Base-by-base conservation (phyloP, 2,329 filamentous ascomycete genomes). In the Ploettnerulaceae sp. region DNA sequence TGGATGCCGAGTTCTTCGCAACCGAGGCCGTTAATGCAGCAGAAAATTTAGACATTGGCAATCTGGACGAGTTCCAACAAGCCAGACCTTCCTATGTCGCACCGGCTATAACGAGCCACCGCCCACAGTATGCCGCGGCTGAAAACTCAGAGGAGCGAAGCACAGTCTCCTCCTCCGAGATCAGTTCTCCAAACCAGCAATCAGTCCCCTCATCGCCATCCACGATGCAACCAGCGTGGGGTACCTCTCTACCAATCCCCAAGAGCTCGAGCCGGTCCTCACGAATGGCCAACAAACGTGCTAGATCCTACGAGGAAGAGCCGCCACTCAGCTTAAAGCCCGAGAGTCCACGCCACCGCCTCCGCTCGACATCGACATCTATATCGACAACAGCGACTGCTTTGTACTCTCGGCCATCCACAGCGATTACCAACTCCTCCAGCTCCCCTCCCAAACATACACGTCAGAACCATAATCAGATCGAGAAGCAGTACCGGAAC, bases 401-500 rank as follows among this genome's bases (percentile, higher is more conserved):
- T n/a, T n/a, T n/a, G n/a, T n/a, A 12, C 9, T 20, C 22, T 8
- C 14, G 24, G 4, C 18, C 11, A 5, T 21, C 24, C 7, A 28
- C 36, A 28, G 29, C 24, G 8, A 18, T 25, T 11, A 18, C 36
- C 4, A 9, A 18, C 12, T 8, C 9, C 24, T 18, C 36, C 2
- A 39, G 14, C 6, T 39, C 24, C 7, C 22, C 24, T n/a, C 15
- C 36, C 7, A 29, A 29, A 9, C 22, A 28, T 17, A 17, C 11
- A 9, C 26, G 18, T 42, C 29, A 32, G 6, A 51, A 43, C 43
- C 52, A 53, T 39, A 51, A 47, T 14, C 38, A 47, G 17, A 36
- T 52, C 24, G 49, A 48, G 20, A 51, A 54, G 24, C 39, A 53
- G 18, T 53, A 50, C 14, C 47, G 47, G 14, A 53, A 48, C 18